phyloP scores from a whole-genome alignment of 2,329 filamentous ascomycete species.

The Arthrobotrys musiformis region DNA sequence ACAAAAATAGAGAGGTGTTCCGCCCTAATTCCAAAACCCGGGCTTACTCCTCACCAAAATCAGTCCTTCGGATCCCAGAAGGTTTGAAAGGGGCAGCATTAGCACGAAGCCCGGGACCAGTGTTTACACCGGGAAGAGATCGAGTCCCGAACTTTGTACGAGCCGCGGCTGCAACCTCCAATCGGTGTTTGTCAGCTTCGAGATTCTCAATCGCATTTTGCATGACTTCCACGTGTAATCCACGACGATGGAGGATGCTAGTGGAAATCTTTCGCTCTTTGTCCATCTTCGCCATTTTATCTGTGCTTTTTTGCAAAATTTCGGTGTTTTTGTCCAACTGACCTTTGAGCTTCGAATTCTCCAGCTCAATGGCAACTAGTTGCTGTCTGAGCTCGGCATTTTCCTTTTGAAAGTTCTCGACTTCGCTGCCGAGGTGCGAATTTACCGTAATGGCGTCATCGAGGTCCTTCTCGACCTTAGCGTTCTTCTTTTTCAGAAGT shows the following conservation, averaged over 20 bases:
- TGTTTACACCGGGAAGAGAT: neutral
- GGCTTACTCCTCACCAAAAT: neutral
- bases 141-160: neutral
- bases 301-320: neutral
- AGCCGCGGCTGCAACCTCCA: neutral
- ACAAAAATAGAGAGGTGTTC: neutral
- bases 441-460: neutral
- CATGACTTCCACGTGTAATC: slow-evolving; percentile 15
- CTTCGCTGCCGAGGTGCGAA: neutral
- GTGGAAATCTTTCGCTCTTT: neutral
- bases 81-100: neutral
- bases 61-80: neutral
- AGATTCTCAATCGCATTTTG: slow-evolving; percentile 36
- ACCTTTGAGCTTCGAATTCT: neutral
- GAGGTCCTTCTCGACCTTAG: slow-evolving; percentile 12
- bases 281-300: slow-evolving; percentile 11
- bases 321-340: neutral
- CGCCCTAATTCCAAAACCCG: neutral
- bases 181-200: slow-evolving; percentile 14
- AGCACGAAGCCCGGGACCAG: neutral
- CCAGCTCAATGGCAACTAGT: neutral
- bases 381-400: neutral
- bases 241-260: slow-evolving; percentile 3
- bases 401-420: neutral
- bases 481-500: neutral